These are phyloP conservation scores for Penicillium crystallinum DNA, from an alignment of 495 filamentous ascomycete genomes.

Conservation along the genomic window DNA sequence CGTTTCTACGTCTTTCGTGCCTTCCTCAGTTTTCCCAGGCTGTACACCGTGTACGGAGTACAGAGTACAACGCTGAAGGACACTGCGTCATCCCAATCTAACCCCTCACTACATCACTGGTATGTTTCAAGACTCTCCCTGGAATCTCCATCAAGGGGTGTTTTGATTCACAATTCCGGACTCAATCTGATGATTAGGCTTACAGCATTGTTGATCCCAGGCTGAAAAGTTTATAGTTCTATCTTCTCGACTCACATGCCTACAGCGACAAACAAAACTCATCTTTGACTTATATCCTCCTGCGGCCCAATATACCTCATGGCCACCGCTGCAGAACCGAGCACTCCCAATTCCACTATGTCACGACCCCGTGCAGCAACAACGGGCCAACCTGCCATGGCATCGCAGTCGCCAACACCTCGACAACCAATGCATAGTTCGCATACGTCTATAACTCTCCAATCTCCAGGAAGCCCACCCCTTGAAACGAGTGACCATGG, in stretches of 20 bases:
- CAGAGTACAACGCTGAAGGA: too few relatives aligned
- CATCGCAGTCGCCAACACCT: constrained; percentile 37
- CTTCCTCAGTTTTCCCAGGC: not conserved
- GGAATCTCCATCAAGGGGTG: constrained; percentile 9
- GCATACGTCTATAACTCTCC: constrained; percentile 35
- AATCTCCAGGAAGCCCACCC: constrained; percentile 30
- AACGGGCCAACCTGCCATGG: constrained; percentile 43
- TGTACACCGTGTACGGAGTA: too few relatives aligned
- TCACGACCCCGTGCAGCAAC: constrained; percentile 45
- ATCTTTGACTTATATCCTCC: not conserved
- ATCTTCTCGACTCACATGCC: not conserved
- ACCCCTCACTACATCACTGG: constrained; percentile 3
- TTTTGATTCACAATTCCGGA: not conserved
- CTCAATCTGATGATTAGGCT: not conserved
- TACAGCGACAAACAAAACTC: not conserved
- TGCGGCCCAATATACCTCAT: not conserved
- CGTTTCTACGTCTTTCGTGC: not conserved
- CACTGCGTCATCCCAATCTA: not conserved
- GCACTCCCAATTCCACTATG: constrained; percentile 50
- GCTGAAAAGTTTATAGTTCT: constrained; percentile 3
- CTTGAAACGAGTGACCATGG: constrained; percentile 45
- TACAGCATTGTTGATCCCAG: not conserved
- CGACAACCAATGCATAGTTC: constrained; percentile 40
- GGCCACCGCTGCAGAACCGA: constrained; percentile 59
- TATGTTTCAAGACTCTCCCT: constrained; percentile 6